phyloP scores from a whole-genome alignment of 257 asterid species.

The Solanum virginianum region DNA sequence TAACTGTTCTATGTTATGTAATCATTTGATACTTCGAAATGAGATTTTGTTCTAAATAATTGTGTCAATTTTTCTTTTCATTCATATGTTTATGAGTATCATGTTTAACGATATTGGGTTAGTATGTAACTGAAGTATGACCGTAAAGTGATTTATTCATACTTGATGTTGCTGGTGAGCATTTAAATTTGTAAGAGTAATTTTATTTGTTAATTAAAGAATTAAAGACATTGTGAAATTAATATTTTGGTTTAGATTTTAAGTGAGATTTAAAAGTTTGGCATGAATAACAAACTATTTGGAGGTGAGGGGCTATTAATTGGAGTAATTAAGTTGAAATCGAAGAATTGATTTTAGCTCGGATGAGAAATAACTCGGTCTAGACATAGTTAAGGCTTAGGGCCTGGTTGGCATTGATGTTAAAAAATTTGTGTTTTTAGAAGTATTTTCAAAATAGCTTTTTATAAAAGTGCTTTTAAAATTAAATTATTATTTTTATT shows the following conservation, averaged over 20 bases:
- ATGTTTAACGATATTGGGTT: not conserved
- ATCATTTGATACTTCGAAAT: not conserved
- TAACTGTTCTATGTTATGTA: not conserved
- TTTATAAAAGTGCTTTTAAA: no score
- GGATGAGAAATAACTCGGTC: not conserved
- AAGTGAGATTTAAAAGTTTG: not conserved
- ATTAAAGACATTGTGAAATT: not conserved
- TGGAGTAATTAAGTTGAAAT: not conserved
- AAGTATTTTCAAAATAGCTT: no score
- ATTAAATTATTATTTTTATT: no score
- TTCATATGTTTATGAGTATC: not conserved
- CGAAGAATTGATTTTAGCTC: not conserved
- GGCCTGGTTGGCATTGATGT: no score
- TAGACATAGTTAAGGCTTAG: not conserved
- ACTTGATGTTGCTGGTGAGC: not conserved
- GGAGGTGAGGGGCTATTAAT: not conserved
- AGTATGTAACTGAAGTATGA: not conserved
- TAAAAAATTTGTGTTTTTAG: no score
- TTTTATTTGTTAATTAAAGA: not conserved
- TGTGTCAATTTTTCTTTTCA: not conserved
- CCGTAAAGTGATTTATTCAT: not conserved
- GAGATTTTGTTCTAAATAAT: not conserved
- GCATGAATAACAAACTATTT: not conserved
- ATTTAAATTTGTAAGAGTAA: not conserved
- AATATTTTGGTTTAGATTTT: not conserved